Evolutionary conservation across 2,329 filamentous ascomycete species (phyloP).

Genomic region (Alternaria triticina): DNA sequence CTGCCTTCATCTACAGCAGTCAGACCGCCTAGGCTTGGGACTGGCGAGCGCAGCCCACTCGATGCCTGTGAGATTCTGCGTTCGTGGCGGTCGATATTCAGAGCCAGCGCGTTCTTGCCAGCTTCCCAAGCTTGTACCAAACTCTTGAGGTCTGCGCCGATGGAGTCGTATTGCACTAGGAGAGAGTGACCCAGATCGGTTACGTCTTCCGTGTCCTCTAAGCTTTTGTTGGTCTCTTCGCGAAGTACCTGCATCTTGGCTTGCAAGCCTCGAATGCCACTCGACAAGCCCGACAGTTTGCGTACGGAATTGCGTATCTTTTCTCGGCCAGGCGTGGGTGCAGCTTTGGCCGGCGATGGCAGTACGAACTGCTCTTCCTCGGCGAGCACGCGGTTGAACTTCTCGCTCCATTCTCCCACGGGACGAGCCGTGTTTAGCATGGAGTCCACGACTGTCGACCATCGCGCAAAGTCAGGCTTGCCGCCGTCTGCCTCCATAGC

Average conservation of each 20-base stretch:
- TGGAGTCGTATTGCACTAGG: constrained; percentile 91
- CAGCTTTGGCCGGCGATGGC: constrained; percentile 63
- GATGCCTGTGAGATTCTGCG: constrained; percentile 60
- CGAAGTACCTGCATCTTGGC: constrained; percentile 91
- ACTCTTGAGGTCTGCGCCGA: constrained; percentile 80
- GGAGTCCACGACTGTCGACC: constrained; percentile 78
- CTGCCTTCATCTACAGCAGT: constrained; percentile 59
- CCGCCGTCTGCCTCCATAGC: constrained; percentile 84
- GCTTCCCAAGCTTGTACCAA: constrained; percentile 58
- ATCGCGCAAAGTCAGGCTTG: constrained; percentile 76
- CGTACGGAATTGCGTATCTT: constrained; percentile 85
- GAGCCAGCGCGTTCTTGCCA: constrained; percentile 81
- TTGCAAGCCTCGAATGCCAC: constrained; percentile 88
- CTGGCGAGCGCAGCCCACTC: constrained; percentile 57
- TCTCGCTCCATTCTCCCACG: constrained; percentile 68
- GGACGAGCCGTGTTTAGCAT: constrained; percentile 70
- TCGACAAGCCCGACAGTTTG: constrained; percentile 85
- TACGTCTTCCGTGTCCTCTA: constrained; percentile 73
- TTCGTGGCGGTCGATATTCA: constrained; percentile 82
- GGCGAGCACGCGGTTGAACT: constrained; percentile 71
- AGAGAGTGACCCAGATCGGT: constrained; percentile 79
- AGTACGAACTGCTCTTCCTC: constrained; percentile 73
- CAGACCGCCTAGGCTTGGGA: constrained; percentile 68
- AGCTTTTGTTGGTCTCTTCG: constrained; percentile 82
- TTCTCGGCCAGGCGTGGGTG: constrained; percentile 75